Evolutionary conservation across 2,329 filamentous ascomycete genomes (phyloP), one percentile per base, ranked within the genome.

Genomic region (Penicillium nordicum): DNA sequence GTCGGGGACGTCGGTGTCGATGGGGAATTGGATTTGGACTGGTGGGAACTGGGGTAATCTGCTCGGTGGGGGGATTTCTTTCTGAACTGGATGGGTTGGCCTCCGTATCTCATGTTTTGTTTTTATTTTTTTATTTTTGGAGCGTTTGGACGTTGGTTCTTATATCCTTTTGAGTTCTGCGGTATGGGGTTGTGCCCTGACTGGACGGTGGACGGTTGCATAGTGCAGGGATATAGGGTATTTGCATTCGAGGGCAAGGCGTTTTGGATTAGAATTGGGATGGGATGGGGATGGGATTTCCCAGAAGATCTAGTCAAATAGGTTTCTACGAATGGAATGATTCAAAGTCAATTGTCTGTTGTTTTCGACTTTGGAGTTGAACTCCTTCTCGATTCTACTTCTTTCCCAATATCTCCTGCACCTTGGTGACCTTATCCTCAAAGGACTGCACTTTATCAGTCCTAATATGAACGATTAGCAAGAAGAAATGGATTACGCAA

Each of bases 371-470:
- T 27, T n/a, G 16, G 12, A 30, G 21, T 34, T 37, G 6, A 38
- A 38, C 21, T 47, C 4, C 12, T n/a, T 16, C 12, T 32, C 30
- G 12, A 32, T 8, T 41, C 23, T 55, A 56, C 12, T 63, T 63
- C 51, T 72, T 68, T 8, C 60, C 76, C 59, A 87, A 67, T 53
- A 87, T 63, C 63, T 77, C 75, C 63, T 83, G 76, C 34, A 88
- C 84, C 49, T 80, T 81, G 25, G 75, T 76, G 23, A 96, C 89
- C 78, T 96, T 96, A 63, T 95, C 89, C 69, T 86, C 82, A 36
- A 89, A 88, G 2, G 84, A 85, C 76, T 96, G 91, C 71, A 81
- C 83, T 82, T 96, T 96, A 72, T 96, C 92, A 66, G 88, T 95
- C 68, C 91, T 88, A 55, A 29, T 42, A 36, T 14, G 38, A 30